Evolutionary conservation across 2,329 filamentous ascomycete genomes (phyloP), one percentile per base, ranked within the genome.

Genomic region (Xylaria polymorpha): DNA sequence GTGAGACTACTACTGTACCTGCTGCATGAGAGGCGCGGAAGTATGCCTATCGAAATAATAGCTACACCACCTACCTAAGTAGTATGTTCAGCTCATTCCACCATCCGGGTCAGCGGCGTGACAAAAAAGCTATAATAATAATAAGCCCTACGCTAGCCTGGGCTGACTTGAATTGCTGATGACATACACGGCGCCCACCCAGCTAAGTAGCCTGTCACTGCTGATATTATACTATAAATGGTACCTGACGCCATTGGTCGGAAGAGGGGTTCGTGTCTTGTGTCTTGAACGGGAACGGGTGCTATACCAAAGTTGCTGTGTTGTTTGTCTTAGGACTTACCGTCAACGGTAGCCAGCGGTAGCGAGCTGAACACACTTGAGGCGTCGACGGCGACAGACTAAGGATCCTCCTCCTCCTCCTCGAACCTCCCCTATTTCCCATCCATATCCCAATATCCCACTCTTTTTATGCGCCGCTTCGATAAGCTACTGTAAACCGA

Each of bases 31-130:
- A 66, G 59, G 63, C 67, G 53, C 37, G 61, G 32, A 44, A 66
- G 60, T 25, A 56, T 46, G 67, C 60, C 64, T 70, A 70, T 70
- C 64, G 55, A 67, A 70, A 67, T 67, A 51, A 67, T 55, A 55
- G 25, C 3, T 29, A 4, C 25, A 29, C 4, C 4, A 29, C 25
- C 25, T 29, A 29, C 25, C n/a, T n/a, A n/a, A 29, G 25, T 29
- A 29, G 25, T 4, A 29, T 29, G 64, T 56, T 61, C 64, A 67
- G 58, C 64, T 58, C 64, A 62, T 67, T 62, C 59, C 2, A 35
- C 35, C 15, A 22, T 15, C 59, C 37, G 18, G 43, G 58, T 50
- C 37, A 50, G 55, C 55, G 39, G 37, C 37, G 35, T 32, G 55
- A 58, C 39, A 57, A 56, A 53, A 58, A 25, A 41, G 1, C 64